Conservation (phyloP, 176 grass and related monocot genomes). For the Elaeis guineensis region DNA sequence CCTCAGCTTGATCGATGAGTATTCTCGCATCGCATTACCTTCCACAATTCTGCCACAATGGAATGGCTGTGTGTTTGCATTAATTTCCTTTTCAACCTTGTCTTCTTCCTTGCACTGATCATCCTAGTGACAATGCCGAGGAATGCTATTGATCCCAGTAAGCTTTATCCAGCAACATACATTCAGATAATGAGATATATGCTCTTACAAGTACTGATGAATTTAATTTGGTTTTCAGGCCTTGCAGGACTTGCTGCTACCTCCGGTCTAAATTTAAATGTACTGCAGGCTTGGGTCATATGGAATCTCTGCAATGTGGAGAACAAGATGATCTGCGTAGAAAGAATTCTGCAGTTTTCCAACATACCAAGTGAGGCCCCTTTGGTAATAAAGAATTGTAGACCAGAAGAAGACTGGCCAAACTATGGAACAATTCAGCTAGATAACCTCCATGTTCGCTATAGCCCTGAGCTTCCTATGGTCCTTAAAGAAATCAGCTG, state of each 20-base stretch:
- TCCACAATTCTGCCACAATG: conserved; percentile 81
- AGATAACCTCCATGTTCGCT: conserved; percentile 52
- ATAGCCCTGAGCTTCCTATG: conserved; percentile 45
- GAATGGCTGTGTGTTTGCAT: conserved; percentile 84
- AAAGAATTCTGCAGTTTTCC: conserved; percentile 88
- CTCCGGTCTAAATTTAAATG: conserved; percentile 79
- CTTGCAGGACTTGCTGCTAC: conserved; percentile 74
- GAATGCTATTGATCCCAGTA: conserved; percentile 66
- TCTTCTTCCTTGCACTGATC: conserved; percentile 59
- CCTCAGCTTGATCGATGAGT: conserved; percentile 62
- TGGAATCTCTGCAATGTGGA: conserved; percentile 91
- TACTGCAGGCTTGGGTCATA: conserved; percentile 87
- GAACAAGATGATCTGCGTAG: conserved; percentile 94
- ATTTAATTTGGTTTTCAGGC: conserved; percentile 36
- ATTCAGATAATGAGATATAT: neutral
- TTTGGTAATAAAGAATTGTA: conserved; percentile 42
- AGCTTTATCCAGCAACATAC: conserved; percentile 3
- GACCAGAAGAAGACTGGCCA: conserved; percentile 55
- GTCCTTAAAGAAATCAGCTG: conserved; percentile 77
- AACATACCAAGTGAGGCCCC: conserved; percentile 61
- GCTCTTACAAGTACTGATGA: no score
- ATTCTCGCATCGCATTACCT: conserved; percentile 51
- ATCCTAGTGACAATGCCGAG: conserved; percentile 63
- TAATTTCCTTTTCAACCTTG: conserved; percentile 83
- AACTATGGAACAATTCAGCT: conserved; percentile 56